phyloP scores from a whole-genome alignment of 495 filamentous ascomycete genomes.

The Podospora pseudocomata region DNA sequence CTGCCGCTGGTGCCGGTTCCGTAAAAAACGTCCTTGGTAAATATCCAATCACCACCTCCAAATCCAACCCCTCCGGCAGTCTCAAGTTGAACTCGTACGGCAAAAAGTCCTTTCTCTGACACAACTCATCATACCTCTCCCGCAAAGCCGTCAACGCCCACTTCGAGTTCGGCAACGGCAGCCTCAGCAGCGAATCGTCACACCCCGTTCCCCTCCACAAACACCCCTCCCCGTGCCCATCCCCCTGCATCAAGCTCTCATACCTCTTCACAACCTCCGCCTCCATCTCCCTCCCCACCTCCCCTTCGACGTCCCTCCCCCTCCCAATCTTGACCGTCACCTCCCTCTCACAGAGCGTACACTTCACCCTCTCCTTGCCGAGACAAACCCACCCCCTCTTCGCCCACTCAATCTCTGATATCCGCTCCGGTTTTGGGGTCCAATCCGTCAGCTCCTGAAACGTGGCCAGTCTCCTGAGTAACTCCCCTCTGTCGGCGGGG shows the following conservation, averaged over 20 bases:
- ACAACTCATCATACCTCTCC: slow-evolving; percentile 58
- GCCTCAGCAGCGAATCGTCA: slow-evolving; percentile 54
- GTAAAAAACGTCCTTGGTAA: slow-evolving; percentile 47
- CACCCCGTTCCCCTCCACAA: slow-evolving; percentile 82
- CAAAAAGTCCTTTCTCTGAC: slow-evolving; percentile 43
- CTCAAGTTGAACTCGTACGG: slow-evolving; percentile 53
- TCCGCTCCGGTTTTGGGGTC: slow-evolving; percentile 71
- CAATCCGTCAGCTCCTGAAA: slow-evolving; percentile 88
- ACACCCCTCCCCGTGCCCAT: slow-evolving; percentile 78
- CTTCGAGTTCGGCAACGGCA: slow-evolving; percentile 55
- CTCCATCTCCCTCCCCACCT: slow-evolving; percentile 51
- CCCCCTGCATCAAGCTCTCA: slow-evolving; percentile 54
- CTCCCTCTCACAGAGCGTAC: slow-evolving; percentile 76
- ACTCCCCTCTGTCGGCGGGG: slow-evolving; percentile 78
- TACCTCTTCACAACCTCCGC: slow-evolving; percentile 76
- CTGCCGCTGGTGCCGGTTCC: slow-evolving; percentile 32
- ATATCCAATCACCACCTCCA: slow-evolving; percentile 49
- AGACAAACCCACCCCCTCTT: slow-evolving; percentile 89
- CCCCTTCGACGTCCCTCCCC: slow-evolving; percentile 57
- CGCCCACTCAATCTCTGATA: slow-evolving; percentile 93
- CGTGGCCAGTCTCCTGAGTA: slow-evolving; percentile 77
- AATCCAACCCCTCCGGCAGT: slow-evolving; percentile 42
- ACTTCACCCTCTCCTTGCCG: slow-evolving; percentile 75
- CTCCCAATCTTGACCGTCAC: slow-evolving; percentile 73
- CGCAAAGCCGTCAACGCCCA: slow-evolving; percentile 54